These are phyloP conservation scores for Citrullus mucosospermus DNA, from an alignment of 306 rosid species.

Conservation along the genomic window DNA sequence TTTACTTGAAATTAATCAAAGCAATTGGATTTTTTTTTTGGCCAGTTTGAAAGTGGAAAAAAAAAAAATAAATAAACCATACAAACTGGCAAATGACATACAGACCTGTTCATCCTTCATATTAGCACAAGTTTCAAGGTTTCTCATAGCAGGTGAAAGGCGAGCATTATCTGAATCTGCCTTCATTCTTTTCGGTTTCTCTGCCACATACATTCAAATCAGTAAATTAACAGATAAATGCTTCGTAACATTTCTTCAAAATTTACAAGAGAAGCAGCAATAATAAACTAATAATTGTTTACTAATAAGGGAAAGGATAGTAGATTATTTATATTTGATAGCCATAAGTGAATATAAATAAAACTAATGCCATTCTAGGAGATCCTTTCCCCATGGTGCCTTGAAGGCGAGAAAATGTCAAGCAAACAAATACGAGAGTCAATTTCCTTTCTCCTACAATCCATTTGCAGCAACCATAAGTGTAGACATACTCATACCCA, in stretches of 20 bases:
- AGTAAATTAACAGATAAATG: slow-evolving; percentile 11
- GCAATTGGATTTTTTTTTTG: not conserved
- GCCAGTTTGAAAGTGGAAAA: not conserved
- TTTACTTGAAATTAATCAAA: not conserved
- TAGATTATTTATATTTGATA: not conserved
- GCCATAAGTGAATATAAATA: not conserved
- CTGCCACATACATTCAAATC: slow-evolving; percentile 36
- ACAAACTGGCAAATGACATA: not conserved
- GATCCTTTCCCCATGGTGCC: not conserved
- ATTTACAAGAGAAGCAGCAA: not conserved
- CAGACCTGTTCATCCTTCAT: slow-evolving; percentile 89
- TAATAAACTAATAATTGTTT: not conserved
- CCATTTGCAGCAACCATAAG: not conserved
- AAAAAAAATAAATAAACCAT: not conserved
- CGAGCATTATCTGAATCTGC: slow-evolving; percentile 72
- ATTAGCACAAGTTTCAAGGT: slow-evolving; percentile 57
- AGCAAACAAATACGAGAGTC: not conserved
- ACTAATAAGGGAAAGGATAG: not conserved
- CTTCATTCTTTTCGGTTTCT: slow-evolving; percentile 79
- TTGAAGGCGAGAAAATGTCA: not conserved
- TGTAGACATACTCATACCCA: not conserved
- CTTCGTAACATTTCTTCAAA: not conserved
- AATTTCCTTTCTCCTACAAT: not conserved
- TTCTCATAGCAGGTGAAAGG: slow-evolving; percentile 42
- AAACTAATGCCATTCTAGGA: not conserved